Evolutionary conservation across 352 stramenopile species (phyloP), one percentile per base, ranked within the genome.

Genomic region (Phytophthora cryptogea): DNA sequence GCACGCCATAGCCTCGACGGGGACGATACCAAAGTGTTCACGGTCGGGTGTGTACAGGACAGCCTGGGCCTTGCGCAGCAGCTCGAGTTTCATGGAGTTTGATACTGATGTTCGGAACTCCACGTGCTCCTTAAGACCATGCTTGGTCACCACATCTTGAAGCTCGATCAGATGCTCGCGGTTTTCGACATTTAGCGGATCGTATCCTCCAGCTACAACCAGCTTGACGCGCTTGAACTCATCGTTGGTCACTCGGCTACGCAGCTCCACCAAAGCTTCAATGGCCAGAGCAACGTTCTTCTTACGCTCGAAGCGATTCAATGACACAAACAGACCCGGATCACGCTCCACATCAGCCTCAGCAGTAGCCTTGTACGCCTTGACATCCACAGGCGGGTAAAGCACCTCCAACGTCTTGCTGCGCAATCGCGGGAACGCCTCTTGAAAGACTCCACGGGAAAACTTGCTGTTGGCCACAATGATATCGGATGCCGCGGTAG

Each of bases 21-120:
- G 97, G 2, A 99, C 97, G 61, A 99, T 99, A n/a, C 97, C 97
- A 76, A 99, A 99, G 72, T 99, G 97, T 73, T 99, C 97, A 32
- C 93, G 86, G 52, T 95, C 83, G 8, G 97, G 97, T 35, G 97
- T 99, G 70, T 99, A 99, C 14, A 99, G 68, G 30, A 98, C 85
- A 27, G 88, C 94, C 11, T 84, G 78, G 3, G 94, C 91, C 2
- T 75, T 87, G 40, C 74, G 66, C 27, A 99, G 76, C 27, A 99
- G 66, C 31, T 85, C 66, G 4, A 91, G 86, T 54, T 97, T 92
- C 73, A 89, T 90, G 11, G 67, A 63, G 70, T 98, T 91, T 0
- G 81, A 92, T 36, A 98, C 84, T 0, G 89, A 97, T 41, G 85
- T 88, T 28, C 78, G 77, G 72, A 98, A 98, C 42, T 89, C 75